Conservation (phyloP, 352 stramenopile species). For the Globisporangium camurandrum region DNA sequence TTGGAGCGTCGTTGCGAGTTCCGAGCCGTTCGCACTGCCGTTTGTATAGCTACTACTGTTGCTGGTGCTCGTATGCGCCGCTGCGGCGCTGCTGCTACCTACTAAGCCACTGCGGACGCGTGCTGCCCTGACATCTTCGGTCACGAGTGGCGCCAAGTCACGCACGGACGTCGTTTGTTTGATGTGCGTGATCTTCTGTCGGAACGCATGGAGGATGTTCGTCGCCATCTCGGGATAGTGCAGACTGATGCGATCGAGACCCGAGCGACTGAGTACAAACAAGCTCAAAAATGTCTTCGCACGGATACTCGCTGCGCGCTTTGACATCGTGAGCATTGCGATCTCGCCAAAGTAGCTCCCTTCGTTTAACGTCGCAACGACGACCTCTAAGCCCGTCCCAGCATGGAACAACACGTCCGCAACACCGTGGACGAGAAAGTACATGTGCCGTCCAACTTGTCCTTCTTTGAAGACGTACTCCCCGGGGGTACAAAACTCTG, state of each 20-base stretch:
- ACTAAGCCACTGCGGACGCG: constrained; percentile 23
- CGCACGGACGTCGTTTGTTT: constrained; percentile 37
- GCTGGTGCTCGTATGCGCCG: too few species aligned
- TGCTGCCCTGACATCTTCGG: constrained; percentile 32
- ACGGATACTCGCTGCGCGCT: constrained; percentile 67
- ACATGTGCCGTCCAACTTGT: constrained; percentile 75
- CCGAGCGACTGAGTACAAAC: constrained; percentile 66
- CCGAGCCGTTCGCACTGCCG: constrained; percentile 13
- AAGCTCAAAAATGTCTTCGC: constrained; percentile 76
- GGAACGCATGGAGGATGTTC: constrained; percentile 67
- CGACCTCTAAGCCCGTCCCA: constrained; percentile 35
- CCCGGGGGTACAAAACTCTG: constrained; percentile 67
- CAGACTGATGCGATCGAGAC: constrained; percentile 59
- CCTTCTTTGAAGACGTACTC: constrained; percentile 84
- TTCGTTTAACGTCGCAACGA: constrained; percentile 56
- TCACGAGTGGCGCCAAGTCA: constrained; percentile 24
- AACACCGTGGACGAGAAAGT: constrained; percentile 71
- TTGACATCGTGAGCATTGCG: constrained; percentile 74
- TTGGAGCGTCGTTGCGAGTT: constrained; percentile 41
- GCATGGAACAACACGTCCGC: constrained; percentile 70
- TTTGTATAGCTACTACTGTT: too few species aligned
- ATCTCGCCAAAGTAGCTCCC: constrained; percentile 80
- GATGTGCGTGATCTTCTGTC: constrained; percentile 76
- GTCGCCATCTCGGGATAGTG: constrained; percentile 79
- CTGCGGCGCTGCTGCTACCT: too few species aligned